phyloP scores from a whole-genome alignment of 1,139 yeast genomes.

The Wickerhamiella pararugosa region DNA sequence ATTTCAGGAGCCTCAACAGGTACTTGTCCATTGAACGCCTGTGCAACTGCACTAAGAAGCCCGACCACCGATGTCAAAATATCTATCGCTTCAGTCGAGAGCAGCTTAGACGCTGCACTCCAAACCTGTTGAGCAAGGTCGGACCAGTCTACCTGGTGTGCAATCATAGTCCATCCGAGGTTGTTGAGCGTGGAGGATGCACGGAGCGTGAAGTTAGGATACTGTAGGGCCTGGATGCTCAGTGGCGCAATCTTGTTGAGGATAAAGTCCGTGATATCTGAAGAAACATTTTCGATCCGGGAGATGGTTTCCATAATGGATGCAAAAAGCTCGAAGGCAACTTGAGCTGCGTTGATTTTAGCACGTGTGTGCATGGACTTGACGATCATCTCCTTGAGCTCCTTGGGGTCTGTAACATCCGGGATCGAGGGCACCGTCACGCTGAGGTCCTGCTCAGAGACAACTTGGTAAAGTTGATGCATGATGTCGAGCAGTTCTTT shows the following conservation, averaged over 20 bases:
- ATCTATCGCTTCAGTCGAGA: constrained; percentile 22
- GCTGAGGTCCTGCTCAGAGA: constrained; percentile 14
- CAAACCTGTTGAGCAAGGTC: constrained; percentile 20
- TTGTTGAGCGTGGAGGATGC: constrained; percentile 58
- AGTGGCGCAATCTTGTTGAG: constrained; percentile 10
- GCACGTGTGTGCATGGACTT: constrained; percentile 34
- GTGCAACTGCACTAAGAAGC: constrained; percentile 45
- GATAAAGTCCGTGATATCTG: constrained; percentile 9
- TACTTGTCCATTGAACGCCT: constrained; percentile 30
- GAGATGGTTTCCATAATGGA: constrained; percentile 45
- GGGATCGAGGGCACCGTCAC: constrained; percentile 20
- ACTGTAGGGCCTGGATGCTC: constrained; percentile 12
- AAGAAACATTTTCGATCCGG: constrained; percentile 2
- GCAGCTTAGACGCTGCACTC: constrained; percentile 10
- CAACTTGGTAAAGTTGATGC: constrained; percentile 17
- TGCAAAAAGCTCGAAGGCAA: constrained; percentile 58
- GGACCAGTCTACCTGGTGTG: constrained; percentile 17
- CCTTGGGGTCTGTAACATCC: constrained; percentile 32
- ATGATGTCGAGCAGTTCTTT: constrained; percentile 14
- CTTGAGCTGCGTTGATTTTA: constrained; percentile 46
- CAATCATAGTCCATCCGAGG: constrained; percentile 23
- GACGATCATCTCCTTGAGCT: constrained; percentile 29
- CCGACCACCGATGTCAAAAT: constrained; percentile 38
- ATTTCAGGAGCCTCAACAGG: constrained; percentile 17
- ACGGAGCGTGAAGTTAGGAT: constrained; percentile 28